These are phyloP conservation scores for Cocos nucifera DNA, from an alignment of 176 grass and related monocot species.

Conservation along the genomic window DNA sequence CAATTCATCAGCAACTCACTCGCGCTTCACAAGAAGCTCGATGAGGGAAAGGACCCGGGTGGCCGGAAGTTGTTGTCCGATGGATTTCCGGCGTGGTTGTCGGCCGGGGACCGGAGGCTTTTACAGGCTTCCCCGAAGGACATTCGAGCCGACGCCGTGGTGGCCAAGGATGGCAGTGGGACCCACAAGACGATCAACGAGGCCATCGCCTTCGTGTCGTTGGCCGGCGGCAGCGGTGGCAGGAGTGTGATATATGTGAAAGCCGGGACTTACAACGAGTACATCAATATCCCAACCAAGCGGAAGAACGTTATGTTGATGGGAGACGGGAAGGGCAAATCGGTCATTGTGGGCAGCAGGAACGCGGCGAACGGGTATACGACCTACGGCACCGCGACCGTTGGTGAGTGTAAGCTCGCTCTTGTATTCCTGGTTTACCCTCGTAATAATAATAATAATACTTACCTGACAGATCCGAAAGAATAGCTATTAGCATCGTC, in stretches of 20 bases:
- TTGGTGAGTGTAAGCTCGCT: constrained; percentile 34
- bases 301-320: constrained; percentile 63
- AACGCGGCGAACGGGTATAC: constrained; percentile 47
- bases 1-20: constrained; percentile 65
- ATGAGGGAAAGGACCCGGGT: not conserved
- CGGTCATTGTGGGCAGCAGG: constrained; percentile 47
- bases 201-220: constrained; percentile 41
- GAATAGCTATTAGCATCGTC: too few relatives aligned
- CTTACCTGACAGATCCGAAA: too few relatives aligned
- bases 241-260: constrained; percentile 80
- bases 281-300: constrained; percentile 36
- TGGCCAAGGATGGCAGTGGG: constrained; percentile 62
- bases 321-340: constrained; percentile 80
- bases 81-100: constrained; percentile 50
- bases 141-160: constrained; percentile 59
- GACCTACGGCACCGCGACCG: constrained; percentile 56
- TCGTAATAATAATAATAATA: too few relatives aligned
- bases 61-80: constrained; percentile 1
- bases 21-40: constrained; percentile 43
- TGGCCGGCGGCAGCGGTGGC: not conserved
- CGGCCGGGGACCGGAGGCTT: constrained; percentile 32
- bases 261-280: constrained; percentile 62
- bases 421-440: not conserved
- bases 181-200: constrained; percentile 63
- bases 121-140: constrained; percentile 24